A percentile compares a stretch with the other conserved stretches of the same genome.
Evolutionary conservation across 2,329 filamentous ascomycete genomes (phyloP).

Genomic region (Epichloe festucae): DNA sequence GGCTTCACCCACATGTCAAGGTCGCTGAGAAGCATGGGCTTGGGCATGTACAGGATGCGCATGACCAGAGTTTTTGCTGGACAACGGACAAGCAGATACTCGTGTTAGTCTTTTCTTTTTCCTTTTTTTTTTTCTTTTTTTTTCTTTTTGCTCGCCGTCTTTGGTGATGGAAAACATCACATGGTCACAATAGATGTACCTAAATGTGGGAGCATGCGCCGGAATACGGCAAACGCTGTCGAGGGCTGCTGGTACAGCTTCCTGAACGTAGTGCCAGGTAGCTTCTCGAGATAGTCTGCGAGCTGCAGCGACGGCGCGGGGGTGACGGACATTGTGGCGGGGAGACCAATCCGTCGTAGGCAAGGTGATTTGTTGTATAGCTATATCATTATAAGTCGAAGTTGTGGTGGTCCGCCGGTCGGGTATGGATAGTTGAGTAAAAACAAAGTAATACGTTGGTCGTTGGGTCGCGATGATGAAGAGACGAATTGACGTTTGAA

Average conservation of each 20-base stretch:
- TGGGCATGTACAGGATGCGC: conserved; percentile 82
- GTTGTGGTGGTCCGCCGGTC: neutral
- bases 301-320: conserved; percentile 41
- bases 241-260: conserved; percentile 93
- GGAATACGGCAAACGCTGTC: conserved; percentile 87
- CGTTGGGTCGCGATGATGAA: neutral
- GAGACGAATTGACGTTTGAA: neutral
- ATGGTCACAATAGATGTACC: conserved; percentile 35
- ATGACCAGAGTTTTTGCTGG: conserved; percentile 90
- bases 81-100: neutral
- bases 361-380: neutral
- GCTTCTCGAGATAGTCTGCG: conserved; percentile 86
- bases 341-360: conserved; percentile 15
- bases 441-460: neutral
- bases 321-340: conserved; percentile 32
- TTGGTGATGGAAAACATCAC: neutral
- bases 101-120: neutral
- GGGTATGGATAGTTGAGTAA: neutral
- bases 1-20: conserved; percentile 79
- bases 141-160: no score
- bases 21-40: conserved; percentile 64
- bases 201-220: conserved; percentile 89
- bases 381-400: conserved; percentile 8
- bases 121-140: neutral
- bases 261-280: conserved; percentile 78